Percentiles rank a stretch among this genome's conserved stretches.
Evolutionary conservation across 371 early-diverging fungal species (phyloP).

Genomic region (Zancudomyces culisetae): DNA sequence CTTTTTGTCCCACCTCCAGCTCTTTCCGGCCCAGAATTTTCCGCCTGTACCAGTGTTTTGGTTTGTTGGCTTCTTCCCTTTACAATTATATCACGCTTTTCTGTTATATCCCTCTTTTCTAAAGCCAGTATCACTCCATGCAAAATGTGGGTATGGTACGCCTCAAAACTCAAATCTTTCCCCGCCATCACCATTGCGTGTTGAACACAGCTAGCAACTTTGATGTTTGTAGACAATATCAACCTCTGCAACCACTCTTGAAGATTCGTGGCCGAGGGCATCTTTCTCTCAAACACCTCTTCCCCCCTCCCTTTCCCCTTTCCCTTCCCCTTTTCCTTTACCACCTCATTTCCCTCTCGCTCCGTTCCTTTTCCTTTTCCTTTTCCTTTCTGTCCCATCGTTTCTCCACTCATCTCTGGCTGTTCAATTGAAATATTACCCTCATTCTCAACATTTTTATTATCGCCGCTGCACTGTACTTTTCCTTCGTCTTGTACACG

Average conservation of each 20-base stretch:
- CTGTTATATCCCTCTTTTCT: conserved; percentile 10
- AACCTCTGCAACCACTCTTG: background rate
- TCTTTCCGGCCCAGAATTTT: background rate
- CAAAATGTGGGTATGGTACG: conserved; percentile 20
- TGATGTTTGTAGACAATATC: conserved; percentile 8
- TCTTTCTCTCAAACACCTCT: background rate
- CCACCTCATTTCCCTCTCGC: background rate
- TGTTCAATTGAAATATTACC: background rate
- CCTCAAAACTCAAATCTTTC: conserved; percentile 12
- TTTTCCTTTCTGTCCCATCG: background rate
- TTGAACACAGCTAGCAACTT: conserved; percentile 19
- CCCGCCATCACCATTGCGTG: conserved; percentile 19
- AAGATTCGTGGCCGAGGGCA: background rate
- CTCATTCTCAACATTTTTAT: background rate
- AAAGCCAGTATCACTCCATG: conserved; percentile 22
- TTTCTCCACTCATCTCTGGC: background rate
- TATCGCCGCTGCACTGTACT: background rate
- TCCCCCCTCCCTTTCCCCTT: background rate
- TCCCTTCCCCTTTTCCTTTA: background rate
- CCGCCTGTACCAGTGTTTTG: no score
- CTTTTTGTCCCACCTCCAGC: background rate
- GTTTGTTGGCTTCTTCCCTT: conserved; percentile 12
- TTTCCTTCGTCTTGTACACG: background rate
- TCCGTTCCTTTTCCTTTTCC: background rate
- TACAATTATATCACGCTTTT: conserved; percentile 15